Conservation (phyloP, 306 rosid species). For the Cucurbita argyrosperma region DNA sequence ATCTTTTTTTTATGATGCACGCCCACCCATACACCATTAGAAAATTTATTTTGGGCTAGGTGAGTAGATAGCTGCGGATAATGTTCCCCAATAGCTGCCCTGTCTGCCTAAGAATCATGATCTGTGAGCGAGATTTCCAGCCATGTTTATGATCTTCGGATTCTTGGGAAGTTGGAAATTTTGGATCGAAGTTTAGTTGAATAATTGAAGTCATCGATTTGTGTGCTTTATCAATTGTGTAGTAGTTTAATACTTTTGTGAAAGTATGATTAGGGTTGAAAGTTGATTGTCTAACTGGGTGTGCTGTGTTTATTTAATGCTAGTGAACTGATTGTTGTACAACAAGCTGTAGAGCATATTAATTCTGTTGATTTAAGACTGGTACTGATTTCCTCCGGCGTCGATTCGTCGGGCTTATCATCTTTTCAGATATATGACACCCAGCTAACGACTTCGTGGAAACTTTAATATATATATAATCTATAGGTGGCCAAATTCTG, state of each 20-base stretch:
- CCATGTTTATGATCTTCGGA: neutral
- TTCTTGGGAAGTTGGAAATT: neutral
- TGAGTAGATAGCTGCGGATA: neutral
- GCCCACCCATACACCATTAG: neutral
- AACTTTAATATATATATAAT: constrained; percentile 6
- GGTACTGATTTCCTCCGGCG: neutral
- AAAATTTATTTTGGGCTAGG: neutral
- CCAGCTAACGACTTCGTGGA: constrained; percentile 10
- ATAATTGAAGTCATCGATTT: neutral
- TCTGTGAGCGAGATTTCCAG: neutral
- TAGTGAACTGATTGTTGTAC: neutral
- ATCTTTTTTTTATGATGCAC: neutral
- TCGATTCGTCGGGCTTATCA: neutral
- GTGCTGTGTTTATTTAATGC: neutral
- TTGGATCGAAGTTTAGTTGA: neutral
- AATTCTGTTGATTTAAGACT: neutral
- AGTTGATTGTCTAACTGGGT: neutral
- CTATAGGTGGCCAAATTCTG: constrained; percentile 77
- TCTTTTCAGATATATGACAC: constrained; percentile 5
- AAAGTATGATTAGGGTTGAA: neutral
- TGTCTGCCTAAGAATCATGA: neutral
- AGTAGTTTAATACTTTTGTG: neutral
- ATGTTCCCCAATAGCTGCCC: neutral
- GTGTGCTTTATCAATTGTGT: neutral
- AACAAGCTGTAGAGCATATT: neutral